Conservation (phyloP, 768 basidiomycete genomes). For the Mycena belliarum region DNA sequence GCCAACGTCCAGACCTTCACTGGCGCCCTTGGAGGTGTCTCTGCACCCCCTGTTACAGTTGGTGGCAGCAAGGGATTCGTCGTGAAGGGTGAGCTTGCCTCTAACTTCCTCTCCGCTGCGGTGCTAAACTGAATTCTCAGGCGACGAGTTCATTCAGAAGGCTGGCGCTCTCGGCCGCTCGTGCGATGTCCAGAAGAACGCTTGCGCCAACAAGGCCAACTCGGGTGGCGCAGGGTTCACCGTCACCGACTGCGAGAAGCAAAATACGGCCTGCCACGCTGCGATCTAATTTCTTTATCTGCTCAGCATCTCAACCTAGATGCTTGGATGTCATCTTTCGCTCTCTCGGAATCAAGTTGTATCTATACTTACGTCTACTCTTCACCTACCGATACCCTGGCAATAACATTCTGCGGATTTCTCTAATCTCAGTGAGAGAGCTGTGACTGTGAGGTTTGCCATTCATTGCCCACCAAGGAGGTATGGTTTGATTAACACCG, state of each 20-base stretch:
- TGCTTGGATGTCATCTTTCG: slow-evolving; percentile 27
- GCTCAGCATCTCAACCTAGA: slow-evolving; percentile 30
- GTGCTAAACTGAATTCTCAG: background rate
- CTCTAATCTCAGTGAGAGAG: too few species aligned
- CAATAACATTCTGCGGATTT: slow-evolving; percentile 18
- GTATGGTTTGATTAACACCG: too few species aligned
- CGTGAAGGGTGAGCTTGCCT: slow-evolving; percentile 34
- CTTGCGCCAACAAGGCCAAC: slow-evolving; percentile 55
- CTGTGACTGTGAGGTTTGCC: too few species aligned
- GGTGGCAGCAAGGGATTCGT: slow-evolving; percentile 50
- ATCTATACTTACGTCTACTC: slow-evolving; percentile 45
- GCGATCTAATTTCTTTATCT: slow-evolving; percentile 18
- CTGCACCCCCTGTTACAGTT: slow-evolving; percentile 44
- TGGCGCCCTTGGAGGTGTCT: slow-evolving; percentile 45
- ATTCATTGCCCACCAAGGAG: too few species aligned
- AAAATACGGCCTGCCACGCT: slow-evolving; percentile 28
- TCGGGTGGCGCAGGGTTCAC: slow-evolving; percentile 40
- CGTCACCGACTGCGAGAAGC: slow-evolving; percentile 32
- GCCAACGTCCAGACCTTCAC: slow-evolving; percentile 50
- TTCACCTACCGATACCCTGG: slow-evolving; percentile 9
- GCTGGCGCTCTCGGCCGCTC: slow-evolving; percentile 54
- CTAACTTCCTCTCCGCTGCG: background rate
- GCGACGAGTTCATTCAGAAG: slow-evolving; percentile 50
- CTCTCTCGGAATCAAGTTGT: slow-evolving; percentile 38
- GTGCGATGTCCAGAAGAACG: slow-evolving; percentile 60